Evolutionary conservation across 83 land plant genomes (phyloP).

Genomic region (Picea abies): DNA sequence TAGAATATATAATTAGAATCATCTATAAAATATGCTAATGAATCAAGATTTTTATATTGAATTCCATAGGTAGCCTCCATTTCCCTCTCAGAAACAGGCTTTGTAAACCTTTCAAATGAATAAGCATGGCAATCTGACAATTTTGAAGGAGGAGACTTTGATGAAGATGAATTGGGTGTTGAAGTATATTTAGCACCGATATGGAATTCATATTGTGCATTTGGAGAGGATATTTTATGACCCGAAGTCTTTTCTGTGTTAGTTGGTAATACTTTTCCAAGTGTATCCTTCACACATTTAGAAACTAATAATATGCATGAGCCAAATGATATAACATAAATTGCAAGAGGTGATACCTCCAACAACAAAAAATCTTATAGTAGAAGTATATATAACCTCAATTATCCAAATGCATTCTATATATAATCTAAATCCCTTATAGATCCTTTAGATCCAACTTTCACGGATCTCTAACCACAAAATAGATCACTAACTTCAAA

Average conservation of each 20-base stretch:
- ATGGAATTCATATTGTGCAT: not conserved
- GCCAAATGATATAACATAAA: no score
- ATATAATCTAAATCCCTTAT: no score
- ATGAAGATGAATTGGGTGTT: not conserved
- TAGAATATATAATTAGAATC: not conserved
- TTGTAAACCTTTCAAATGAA: not conserved
- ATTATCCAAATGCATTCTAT: no score
- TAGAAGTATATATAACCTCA: no score
- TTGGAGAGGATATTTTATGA: not conserved
- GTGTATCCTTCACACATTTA: slow-evolving; percentile 28
- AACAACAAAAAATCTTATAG: no score
- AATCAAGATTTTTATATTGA: not conserved
- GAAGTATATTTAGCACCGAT: not conserved
- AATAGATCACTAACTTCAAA: no score
- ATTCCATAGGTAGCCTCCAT: not conserved
- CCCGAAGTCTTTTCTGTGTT: not conserved
- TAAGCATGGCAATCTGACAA: not conserved
- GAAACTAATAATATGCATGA: slow-evolving; percentile 8
- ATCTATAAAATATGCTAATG: not conserved
- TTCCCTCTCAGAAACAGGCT: not conserved
- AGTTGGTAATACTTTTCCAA: slow-evolving; percentile 27
- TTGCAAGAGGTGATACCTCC: no score
- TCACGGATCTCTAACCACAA: no score
- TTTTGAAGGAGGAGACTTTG: not conserved
- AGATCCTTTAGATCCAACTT: no score